phyloP scores from a whole-genome alignment of 108 stramenopile genomes.

The Cylindrotheca fusiformis region DNA sequence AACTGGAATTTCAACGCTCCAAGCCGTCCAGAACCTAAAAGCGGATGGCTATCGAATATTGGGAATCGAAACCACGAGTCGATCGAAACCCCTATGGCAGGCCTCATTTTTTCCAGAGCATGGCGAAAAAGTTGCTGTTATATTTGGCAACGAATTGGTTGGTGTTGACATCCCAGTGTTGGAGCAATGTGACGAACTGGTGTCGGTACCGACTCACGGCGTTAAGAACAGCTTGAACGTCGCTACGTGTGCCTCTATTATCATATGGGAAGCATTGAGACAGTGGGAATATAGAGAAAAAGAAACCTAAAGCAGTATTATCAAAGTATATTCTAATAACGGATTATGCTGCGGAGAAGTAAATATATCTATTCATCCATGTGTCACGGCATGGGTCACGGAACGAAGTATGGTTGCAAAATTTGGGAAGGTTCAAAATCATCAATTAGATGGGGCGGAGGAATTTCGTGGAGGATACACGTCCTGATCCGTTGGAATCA shows the following conservation, averaged over 20 bases:
- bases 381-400: too few species aligned
- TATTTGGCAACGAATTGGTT: slow-evolving; percentile 59
- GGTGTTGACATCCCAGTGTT: slow-evolving; percentile 48
- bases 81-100: slow-evolving; percentile 44
- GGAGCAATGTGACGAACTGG: slow-evolving; percentile 39
- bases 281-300: slow-evolving; percentile 16
- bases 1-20: slow-evolving; percentile 30
- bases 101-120: slow-evolving; percentile 22
- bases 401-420: too few species aligned
- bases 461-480: too few species aligned
- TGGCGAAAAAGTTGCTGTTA: slow-evolving; percentile 31
- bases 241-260: slow-evolving; percentile 52
- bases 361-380: too few species aligned
- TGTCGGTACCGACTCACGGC: slow-evolving; percentile 51
- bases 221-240: slow-evolving; percentile 58
- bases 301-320: too few species aligned
- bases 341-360: too few species aligned
- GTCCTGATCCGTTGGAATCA: too few species aligned
- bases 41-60: slow-evolving; percentile 33
- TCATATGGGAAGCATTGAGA: slow-evolving; percentile 49
- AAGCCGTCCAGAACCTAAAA: slow-evolving; percentile 44
- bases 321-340: too few species aligned
- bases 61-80: slow-evolving; percentile 49
- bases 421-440: too few species aligned
- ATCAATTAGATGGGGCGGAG: too few species aligned